Evolutionary conservation across 2,329 filamentous ascomycete species (phyloP).

Genomic region (Aspergillus neotritici): DNA sequence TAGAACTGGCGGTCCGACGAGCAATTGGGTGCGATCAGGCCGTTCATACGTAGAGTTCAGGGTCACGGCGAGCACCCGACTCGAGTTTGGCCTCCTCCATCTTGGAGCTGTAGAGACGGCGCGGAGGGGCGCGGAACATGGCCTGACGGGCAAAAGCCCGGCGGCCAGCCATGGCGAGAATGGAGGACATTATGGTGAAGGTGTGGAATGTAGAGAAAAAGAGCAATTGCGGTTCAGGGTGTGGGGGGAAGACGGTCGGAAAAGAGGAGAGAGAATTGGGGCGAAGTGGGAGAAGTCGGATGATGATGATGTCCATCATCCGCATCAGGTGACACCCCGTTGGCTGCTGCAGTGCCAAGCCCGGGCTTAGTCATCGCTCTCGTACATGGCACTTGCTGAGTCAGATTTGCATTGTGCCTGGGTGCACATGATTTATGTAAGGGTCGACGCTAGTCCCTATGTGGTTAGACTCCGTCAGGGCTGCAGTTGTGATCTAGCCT

Average conservation of each 20-base stretch:
- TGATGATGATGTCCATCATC: slow-evolving; percentile 32
- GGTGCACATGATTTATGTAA: not conserved
- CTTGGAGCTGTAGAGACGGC: slow-evolving; percentile 38
- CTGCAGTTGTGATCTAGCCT: no score
- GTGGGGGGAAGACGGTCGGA: slow-evolving; percentile 7
- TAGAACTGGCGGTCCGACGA: slow-evolving; percentile 14
- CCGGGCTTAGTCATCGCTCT: slow-evolving; percentile 15
- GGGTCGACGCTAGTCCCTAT: no score
- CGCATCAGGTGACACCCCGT: slow-evolving; percentile 25
- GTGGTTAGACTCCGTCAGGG: no score
- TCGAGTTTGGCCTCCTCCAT: slow-evolving; percentile 50
- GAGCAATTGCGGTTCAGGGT: slow-evolving; percentile 12
- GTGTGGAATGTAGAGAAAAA: slow-evolving; percentile 9
- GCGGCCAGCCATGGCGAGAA: slow-evolving; percentile 38
- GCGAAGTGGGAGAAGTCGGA: slow-evolving; percentile 27
- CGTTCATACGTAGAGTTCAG: slow-evolving; percentile 64
- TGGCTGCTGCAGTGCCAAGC: slow-evolving; percentile 10
- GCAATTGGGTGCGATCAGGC: slow-evolving; percentile 7
- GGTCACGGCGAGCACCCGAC: slow-evolving; percentile 62
- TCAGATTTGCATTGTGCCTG: slow-evolving; percentile 9
- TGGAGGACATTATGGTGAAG: slow-evolving; percentile 36
- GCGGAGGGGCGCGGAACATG: slow-evolving; percentile 37
- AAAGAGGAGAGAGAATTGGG: slow-evolving; percentile 20
- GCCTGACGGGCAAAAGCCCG: slow-evolving; percentile 39
- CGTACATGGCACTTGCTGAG: slow-evolving; percentile 12